These are phyloP conservation scores for Penicillium sp. DNA, from an alignment of 2,329 filamentous ascomycete species.

Conservation along the genomic window DNA sequence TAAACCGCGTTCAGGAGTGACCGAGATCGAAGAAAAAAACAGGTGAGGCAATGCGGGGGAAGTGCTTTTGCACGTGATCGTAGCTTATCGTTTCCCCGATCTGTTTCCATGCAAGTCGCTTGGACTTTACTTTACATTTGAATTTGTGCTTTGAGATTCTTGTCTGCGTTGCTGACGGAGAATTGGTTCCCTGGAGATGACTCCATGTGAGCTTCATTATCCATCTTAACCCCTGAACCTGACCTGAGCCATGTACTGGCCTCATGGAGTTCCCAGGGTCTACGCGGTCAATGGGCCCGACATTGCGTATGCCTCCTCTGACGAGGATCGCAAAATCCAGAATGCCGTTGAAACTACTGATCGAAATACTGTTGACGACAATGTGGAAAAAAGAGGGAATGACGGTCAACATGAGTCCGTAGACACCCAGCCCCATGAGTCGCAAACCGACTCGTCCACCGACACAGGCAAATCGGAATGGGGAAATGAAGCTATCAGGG, in stretches of 20 bases:
- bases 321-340: slow-evolving; percentile 19
- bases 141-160: background rate
- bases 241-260: slow-evolving; percentile 42
- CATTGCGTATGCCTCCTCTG: slow-evolving; percentile 25
- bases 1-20: slow-evolving; percentile 10
- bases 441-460: slow-evolving; percentile 15
- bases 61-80: slow-evolving; percentile 19
- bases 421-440: background rate
- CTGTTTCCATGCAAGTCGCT: slow-evolving; percentile 1
- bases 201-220: slow-evolving; percentile 29
- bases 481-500: slow-evolving; percentile 59
- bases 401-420: background rate
- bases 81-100: slow-evolving; percentile 14
- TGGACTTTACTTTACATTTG: slow-evolving; percentile 2
- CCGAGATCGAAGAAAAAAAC: slow-evolving; percentile 5
- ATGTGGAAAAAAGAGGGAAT: slow-evolving; percentile 7
- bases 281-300: slow-evolving; percentile 41
- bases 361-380: slow-evolving; percentile 22
- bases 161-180: background rate
- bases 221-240: slow-evolving; percentile 22
- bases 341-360: slow-evolving; percentile 16
- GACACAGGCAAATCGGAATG: slow-evolving; percentile 29
- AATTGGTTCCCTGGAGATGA: slow-evolving; percentile 28
- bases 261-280: slow-evolving; percentile 43
- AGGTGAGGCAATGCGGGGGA: slow-evolving; percentile 18